Conservation (phyloP, 495 filamentous ascomycete species). For the Choiromyces venosus region DNA sequence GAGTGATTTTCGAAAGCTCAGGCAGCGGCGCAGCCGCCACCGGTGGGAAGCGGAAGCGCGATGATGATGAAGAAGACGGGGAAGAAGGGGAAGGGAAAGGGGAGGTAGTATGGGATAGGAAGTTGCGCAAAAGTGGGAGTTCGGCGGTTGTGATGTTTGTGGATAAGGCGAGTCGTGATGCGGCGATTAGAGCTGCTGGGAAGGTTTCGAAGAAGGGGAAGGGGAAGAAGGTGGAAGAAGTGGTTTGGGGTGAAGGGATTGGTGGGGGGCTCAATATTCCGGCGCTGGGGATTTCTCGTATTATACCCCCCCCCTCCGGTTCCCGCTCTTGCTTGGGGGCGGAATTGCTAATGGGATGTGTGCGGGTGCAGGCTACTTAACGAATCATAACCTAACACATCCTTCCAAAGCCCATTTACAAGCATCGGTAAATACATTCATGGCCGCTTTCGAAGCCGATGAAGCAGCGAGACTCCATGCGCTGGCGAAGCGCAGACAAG, state of each 20-base stretch:
- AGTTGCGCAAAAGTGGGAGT: slow-evolving; percentile 63
- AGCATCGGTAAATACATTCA: slow-evolving; percentile 70
- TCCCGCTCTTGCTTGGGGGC: slow-evolving; percentile 10
- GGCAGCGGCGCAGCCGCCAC: slow-evolving; percentile 42
- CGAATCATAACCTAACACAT: slow-evolving; percentile 63
- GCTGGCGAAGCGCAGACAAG: slow-evolving; percentile 59
- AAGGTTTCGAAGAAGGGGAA: slow-evolving; percentile 56
- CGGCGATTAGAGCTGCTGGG: slow-evolving; percentile 65
- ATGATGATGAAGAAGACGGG: slow-evolving; percentile 40
- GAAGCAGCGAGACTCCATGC: slow-evolving; percentile 62
- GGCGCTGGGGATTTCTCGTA: slow-evolving; percentile 54
- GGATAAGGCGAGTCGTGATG: slow-evolving; percentile 66
- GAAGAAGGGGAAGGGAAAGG: slow-evolving; percentile 53
- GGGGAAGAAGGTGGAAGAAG: background rate
- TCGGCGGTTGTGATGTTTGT: slow-evolving; percentile 77
- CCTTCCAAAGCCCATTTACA: slow-evolving; percentile 62
- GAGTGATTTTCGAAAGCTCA: slow-evolving; percentile 62
- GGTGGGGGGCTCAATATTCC: slow-evolving; percentile 48
- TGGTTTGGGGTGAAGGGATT: slow-evolving; percentile 62
- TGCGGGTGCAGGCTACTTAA: slow-evolving; percentile 51
- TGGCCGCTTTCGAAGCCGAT: slow-evolving; percentile 61
- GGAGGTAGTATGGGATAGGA: slow-evolving; percentile 69
- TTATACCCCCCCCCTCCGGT: slow-evolving; percentile 3
- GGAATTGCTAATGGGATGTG: slow-evolving; percentile 5
- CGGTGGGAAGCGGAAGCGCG: slow-evolving; percentile 64